Conservation (phyloP, 2,329 filamentous ascomycete genomes). For the Ascochyta fabae region DNA sequence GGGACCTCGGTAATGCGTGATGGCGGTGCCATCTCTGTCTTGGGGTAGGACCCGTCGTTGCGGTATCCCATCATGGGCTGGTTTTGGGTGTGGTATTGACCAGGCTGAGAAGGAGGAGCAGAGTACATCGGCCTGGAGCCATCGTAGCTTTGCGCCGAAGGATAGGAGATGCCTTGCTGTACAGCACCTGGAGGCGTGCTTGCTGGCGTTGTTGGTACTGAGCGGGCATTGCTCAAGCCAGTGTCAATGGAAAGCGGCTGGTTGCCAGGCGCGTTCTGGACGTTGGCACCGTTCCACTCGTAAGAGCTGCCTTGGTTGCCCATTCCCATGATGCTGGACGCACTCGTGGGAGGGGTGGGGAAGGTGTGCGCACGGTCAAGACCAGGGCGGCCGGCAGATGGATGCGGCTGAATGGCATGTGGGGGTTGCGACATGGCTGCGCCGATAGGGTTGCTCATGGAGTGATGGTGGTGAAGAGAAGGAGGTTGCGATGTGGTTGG, state of each 20-base stretch:
- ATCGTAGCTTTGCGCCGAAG: slow-evolving; percentile 75
- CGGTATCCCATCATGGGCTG: slow-evolving; percentile 70
- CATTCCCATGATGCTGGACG: slow-evolving; percentile 84
- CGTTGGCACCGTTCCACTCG: slow-evolving; percentile 70
- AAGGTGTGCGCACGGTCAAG: slow-evolving; percentile 86
- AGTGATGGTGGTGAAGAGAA: slow-evolving; percentile 74
- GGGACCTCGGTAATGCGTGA: slow-evolving; percentile 67
- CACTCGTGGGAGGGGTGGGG: slow-evolving; percentile 89
- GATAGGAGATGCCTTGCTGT: slow-evolving; percentile 82
- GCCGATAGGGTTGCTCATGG: slow-evolving; percentile 66
- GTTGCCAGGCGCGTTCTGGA: slow-evolving; percentile 60
- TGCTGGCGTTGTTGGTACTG: slow-evolving; percentile 88
- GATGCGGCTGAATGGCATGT: slow-evolving; percentile 67
- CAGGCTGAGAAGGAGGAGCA: slow-evolving; percentile 68
- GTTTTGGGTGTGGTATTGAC: slow-evolving; percentile 70
- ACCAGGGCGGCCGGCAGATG: slow-evolving; percentile 68
- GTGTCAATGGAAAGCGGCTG: slow-evolving; percentile 85
- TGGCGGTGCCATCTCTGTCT: slow-evolving; percentile 88
- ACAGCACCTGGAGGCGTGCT: slow-evolving; percentile 85
- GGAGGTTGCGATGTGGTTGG: slow-evolving; percentile 66
- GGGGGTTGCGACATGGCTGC: slow-evolving; percentile 70
- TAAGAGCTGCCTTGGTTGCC: slow-evolving; percentile 75
- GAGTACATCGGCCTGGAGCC: slow-evolving; percentile 80
- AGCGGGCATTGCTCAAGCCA: slow-evolving; percentile 76
- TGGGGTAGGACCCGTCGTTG: slow-evolving; percentile 64